These are phyloP conservation scores for Gremmenia infestans DNA, from an alignment of 2,329 filamentous ascomycete species.

Conservation along the genomic window DNA sequence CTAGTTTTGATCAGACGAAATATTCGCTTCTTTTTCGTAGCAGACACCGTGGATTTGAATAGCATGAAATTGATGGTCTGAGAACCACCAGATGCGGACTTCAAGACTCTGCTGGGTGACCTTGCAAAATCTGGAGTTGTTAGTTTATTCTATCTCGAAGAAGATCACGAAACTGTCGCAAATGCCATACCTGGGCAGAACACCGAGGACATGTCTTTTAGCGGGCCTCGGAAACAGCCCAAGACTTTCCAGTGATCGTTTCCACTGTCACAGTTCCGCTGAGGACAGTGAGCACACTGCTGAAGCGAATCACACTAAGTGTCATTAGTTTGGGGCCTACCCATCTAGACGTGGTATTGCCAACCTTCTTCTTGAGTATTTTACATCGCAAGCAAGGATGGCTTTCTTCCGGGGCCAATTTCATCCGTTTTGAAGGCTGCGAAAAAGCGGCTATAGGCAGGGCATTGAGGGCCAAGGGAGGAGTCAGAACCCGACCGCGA, in stretches of 20 bases:
- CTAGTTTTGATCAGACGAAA: slow-evolving; percentile 10
- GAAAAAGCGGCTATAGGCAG: background rate
- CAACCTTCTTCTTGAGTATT: slow-evolving; percentile 17
- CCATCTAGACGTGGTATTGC: background rate
- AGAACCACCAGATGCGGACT: slow-evolving; percentile 1
- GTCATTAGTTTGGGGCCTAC: background rate
- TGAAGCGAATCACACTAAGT: slow-evolving; percentile 14
- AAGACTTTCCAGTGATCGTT: slow-evolving; percentile 23
- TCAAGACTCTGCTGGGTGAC: slow-evolving; percentile 7
- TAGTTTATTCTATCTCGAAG: background rate
- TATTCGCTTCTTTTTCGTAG: slow-evolving; percentile 17
- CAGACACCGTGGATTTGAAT: slow-evolving; percentile 16
- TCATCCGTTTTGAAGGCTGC: slow-evolving; percentile 5
- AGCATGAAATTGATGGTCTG: slow-evolving; percentile 17
- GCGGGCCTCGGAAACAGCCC: slow-evolving; percentile 16
- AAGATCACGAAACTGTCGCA: background rate
- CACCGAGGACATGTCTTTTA: slow-evolving; percentile 10
- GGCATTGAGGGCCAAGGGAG: background rate
- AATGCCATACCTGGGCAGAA: slow-evolving; percentile 16
- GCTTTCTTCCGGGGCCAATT: slow-evolving; percentile 1
- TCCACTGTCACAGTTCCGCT: slow-evolving; percentile 16
- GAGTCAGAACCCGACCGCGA: background rate
- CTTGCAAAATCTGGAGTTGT: slow-evolving; percentile 14
- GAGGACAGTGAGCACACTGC: slow-evolving; percentile 16
- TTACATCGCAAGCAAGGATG: slow-evolving; percentile 15